Base-by-base conservation (phyloP, 768 basidiomycete species). In the Kwoniella europaea region DNA sequence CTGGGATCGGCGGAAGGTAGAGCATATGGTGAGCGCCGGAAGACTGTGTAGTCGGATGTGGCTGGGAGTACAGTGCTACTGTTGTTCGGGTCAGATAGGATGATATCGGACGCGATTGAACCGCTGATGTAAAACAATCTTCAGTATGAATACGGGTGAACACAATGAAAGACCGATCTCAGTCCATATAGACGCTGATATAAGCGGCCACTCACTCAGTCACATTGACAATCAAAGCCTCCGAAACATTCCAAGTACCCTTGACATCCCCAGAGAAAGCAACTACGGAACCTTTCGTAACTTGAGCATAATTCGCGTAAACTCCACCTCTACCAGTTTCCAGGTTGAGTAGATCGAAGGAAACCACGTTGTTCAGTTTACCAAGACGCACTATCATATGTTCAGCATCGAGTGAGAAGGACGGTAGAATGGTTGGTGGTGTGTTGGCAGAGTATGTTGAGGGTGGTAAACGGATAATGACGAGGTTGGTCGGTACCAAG, bases 161-260 rank as follows among this genome's bases (percentile, higher is more conserved):
- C 27, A 27, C 27, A 35, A 35, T 35, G 35, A 35, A 50, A 15
- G 6, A 2, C 13, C 29, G 20, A 44, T 24, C 63, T n/a, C 43
- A 16, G 13, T 16, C 52, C 18, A 12, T 5, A 13, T 35, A 42
- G 7, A 64, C 44, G 24, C 27, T 22, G 12, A 22, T 29, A 27
- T 58, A 0, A 9, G 4, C 18, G 71, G 59, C 69, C 68, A 64
- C 81, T 71, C 67, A 82, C 81, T 78, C 75, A 5, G 79, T 78
- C 7, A 72, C 73, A 65, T 80, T 83, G 58, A 82, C 59, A 35
- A 60, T 71, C 58, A 83, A 53, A n/a, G 66, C 65, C 27, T 78
- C 66, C 4, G 77, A 76, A 10, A 82, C 70, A 61, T 83, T 83
- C 59, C 72, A 82, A 20, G 50, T 71, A 1, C 82, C 82, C 46